Evolutionary conservation across 306 rosid genomes (phyloP), one percentile per base, ranked within the genome.

Genomic region (Trifolium dubium): DNA sequence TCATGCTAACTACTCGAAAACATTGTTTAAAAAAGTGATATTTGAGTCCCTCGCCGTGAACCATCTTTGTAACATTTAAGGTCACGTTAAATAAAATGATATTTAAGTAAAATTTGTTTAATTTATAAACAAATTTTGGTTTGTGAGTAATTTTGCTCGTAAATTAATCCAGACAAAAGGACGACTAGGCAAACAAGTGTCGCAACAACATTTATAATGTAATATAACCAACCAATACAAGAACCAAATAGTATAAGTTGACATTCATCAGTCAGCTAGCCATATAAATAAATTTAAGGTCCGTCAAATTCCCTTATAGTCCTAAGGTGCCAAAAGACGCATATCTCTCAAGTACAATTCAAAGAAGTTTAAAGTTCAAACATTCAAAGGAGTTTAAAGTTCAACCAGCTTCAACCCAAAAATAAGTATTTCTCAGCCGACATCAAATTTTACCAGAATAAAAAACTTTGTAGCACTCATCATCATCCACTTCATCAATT

Each of bases 351-450:
- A 43, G 74, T 61, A 75, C 67, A 71, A 51, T 60, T 69, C 51
- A 64, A 73, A 71, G 10, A 75, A 32, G 78, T 43, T 58, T 61
- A 66, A 74, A 32, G 80, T 58, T 59, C 68, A 71, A 77, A 81
- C 55, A n/a, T n/a, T n/a, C n/a, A n/a, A n/a, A n/a, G n/a, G n/a
- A n/a, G n/a, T n/a, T n/a, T n/a, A n/a, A n/a, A n/a, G n/a, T 58
- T 58, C 68, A 71, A 77, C 77, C 55, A 78, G 46, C 74, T 65
- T 76, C 13, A 74, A 74, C 55, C 51, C 81, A 64, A 62, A 64
- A 62, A 69, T 39, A 55, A 28, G 44, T n/a, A 67, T 41, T 64
- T 58, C 69, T 53, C 9, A 23, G 79, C 76, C 58, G 47, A 58
- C 5, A 56, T 63, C 68, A 61, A 59, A 10, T 56, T 68, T 17